Evolutionary conservation across 257 asterid species (phyloP).

Genomic region (Apocynum venetum): DNA sequence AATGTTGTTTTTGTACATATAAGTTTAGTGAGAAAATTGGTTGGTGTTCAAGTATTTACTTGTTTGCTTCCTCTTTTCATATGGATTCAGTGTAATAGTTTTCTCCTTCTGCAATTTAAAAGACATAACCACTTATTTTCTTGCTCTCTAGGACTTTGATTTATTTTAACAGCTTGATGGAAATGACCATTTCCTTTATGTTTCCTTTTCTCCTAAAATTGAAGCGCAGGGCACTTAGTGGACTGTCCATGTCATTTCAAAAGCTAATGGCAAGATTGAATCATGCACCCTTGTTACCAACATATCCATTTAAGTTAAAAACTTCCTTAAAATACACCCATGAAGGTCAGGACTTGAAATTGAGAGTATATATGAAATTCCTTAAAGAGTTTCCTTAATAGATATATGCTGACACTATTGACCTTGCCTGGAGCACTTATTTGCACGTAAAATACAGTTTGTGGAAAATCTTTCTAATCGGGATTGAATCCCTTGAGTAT

Average conservation of each 20-base stretch:
- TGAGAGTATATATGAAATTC: neutral
- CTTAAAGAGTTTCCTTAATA: neutral
- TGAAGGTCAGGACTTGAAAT: neutral
- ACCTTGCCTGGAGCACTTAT: neutral
- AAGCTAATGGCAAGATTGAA: neutral
- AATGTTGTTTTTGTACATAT: neutral
- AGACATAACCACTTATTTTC: neutral
- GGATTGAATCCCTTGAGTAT: neutral
- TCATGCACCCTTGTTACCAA: neutral
- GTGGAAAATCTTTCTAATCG: neutral
- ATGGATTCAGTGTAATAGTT: neutral
- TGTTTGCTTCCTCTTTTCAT: neutral
- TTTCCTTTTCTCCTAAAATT: neutral
- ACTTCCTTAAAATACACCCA: neutral
- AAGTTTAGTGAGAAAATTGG: neutral
- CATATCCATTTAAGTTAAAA: neutral
- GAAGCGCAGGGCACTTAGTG: neutral
- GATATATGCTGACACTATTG: neutral
- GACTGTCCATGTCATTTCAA: neutral
- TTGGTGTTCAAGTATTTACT: neutral
- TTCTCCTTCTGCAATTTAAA: neutral
- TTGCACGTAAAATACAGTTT: neutral
- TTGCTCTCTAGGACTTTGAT: neutral
- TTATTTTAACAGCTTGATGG: neutral
- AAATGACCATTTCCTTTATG: neutral